phyloP scores from a whole-genome alignment of 768 basidiomycete genomes.

The Gloeostereum incarnatum region DNA sequence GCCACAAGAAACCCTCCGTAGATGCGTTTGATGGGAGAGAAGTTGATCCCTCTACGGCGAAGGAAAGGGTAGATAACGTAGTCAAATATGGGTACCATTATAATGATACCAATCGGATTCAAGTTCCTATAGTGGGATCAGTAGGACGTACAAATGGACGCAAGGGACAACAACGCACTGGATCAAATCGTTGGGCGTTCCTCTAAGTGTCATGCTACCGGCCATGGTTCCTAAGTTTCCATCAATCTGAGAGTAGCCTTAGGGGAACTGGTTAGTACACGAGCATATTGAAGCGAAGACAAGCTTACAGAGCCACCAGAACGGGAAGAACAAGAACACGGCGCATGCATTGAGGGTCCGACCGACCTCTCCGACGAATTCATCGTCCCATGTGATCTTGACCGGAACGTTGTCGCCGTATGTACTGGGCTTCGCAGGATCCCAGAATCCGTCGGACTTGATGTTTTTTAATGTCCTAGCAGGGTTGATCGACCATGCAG shows the following conservation, averaged over 20 bases:
- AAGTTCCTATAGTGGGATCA: too few species aligned
- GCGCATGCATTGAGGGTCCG: constrained; percentile 37
- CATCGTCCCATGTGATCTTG: constrained; percentile 43
- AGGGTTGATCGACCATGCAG: constrained; percentile 27
- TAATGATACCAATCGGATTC: constrained; percentile 67
- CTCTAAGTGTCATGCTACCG: constrained; percentile 64
- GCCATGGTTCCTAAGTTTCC: constrained; percentile 77
- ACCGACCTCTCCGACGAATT: constrained; percentile 43
- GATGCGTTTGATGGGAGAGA: constrained; percentile 52
- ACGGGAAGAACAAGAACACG: constrained; percentile 47
- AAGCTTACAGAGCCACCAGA: constrained; percentile 27
- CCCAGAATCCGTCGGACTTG: constrained; percentile 40
- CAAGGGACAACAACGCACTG: too few species aligned
- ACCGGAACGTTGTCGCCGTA: constrained; percentile 24
- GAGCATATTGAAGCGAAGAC: constrained; percentile 1
- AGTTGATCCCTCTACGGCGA: constrained; percentile 40
- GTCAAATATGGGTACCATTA: constrained; percentile 55
- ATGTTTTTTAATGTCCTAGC: constrained; percentile 23
- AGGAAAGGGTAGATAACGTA: constrained; percentile 45
- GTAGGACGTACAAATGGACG: too few species aligned
- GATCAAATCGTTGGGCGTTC: constrained; percentile 67
- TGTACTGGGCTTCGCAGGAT: constrained; percentile 35
- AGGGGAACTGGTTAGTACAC: constrained; percentile 38
- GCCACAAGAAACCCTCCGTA: constrained; percentile 47
- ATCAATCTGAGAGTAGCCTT: constrained; percentile 72